These are phyloP conservation scores for Spirogloea muscicola DNA, from an alignment of 139 green algal species.

Conservation along the genomic window DNA sequence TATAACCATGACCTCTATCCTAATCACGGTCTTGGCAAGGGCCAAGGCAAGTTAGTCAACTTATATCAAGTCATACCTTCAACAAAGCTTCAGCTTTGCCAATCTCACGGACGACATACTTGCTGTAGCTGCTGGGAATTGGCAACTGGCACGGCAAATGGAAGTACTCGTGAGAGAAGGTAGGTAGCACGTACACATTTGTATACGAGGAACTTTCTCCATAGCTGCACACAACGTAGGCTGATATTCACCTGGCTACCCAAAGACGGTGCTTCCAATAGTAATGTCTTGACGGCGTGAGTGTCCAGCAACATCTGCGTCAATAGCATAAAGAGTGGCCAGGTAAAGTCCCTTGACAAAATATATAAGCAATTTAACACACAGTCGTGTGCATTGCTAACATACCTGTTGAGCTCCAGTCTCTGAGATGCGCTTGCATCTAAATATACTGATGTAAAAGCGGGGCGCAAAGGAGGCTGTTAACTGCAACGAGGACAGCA, in stretches of 20 bases:
- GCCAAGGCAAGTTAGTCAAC: no score
- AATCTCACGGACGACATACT: conserved; percentile 62
- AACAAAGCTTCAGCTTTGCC: conserved; percentile 66
- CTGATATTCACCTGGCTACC: conserved; percentile 16
- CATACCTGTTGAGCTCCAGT: conserved; percentile 51
- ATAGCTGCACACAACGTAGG: not conserved
- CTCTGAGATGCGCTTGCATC: conserved; percentile 48
- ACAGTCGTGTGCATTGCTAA: not conserved
- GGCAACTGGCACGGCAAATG: not conserved
- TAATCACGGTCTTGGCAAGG: no score
- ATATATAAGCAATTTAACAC: not conserved
- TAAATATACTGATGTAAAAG: conserved; percentile 62
- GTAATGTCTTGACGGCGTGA: conserved; percentile 59
- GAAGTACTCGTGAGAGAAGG: not conserved
- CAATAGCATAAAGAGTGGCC: not conserved
- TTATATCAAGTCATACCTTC: conserved; percentile 60
- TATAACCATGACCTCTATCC: no score
- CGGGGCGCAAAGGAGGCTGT: conserved; percentile 76
- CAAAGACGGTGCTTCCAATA: conserved; percentile 39
- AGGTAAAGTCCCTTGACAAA: not conserved
- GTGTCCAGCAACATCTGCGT: conserved; percentile 70
- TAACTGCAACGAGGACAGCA: conserved; percentile 56
- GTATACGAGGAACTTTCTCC: not conserved
- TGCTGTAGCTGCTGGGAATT: conserved; percentile 51
- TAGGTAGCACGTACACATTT: not conserved